These are phyloP conservation scores for Yarrowia sp. DNA, from an alignment of 805 yeast genomes.

Conservation along the genomic window DNA sequence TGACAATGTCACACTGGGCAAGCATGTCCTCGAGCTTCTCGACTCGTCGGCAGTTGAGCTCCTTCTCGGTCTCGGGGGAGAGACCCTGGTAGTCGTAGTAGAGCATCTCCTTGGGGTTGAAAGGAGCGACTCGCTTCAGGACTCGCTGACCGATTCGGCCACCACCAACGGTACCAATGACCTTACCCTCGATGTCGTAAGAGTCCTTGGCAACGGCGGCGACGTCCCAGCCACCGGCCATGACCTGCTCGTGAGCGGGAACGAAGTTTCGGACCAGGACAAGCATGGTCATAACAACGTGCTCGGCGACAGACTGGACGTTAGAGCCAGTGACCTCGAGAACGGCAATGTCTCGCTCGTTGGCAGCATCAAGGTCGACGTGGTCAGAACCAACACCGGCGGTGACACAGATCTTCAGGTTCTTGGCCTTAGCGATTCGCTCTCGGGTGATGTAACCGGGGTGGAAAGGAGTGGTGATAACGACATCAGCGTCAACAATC, in stretches of 20 bases:
- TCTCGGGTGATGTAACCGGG: conserved; percentile 14
- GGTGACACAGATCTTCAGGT: conserved; percentile 8
- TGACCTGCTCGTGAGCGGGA: conserved; percentile 12
- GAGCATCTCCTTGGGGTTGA: conserved; percentile 15
- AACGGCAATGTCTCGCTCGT: conserved; percentile 18
- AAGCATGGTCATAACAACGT: conserved; percentile 14
- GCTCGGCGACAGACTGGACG: conserved; percentile 11
- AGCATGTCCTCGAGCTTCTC: conserved; percentile 16
- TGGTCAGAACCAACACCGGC: conserved; percentile 17
- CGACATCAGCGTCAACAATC: conserved; percentile 8
- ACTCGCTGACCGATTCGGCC: conserved; percentile 17
- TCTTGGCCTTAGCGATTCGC: conserved; percentile 21
- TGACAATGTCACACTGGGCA: conserved; percentile 10
- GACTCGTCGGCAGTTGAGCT: conserved; percentile 23
- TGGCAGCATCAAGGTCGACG: conserved; percentile 9
- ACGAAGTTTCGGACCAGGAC: conserved; percentile 10
- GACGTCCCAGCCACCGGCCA: conserved; percentile 9
- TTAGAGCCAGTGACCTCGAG: conserved; percentile 10
- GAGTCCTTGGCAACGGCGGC: conserved; percentile 19
- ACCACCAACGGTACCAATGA: conserved; percentile 15
- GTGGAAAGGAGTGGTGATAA: conserved; percentile 12
- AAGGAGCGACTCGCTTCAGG: conserved; percentile 9
- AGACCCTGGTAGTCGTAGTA: conserved; percentile 13
- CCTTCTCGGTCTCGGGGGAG: conserved; percentile 11
- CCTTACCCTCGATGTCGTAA: conserved; percentile 12